Evolutionary conservation across 495 filamentous ascomycete species (phyloP).

Genomic region (Lineolata rhizophorae): DNA sequence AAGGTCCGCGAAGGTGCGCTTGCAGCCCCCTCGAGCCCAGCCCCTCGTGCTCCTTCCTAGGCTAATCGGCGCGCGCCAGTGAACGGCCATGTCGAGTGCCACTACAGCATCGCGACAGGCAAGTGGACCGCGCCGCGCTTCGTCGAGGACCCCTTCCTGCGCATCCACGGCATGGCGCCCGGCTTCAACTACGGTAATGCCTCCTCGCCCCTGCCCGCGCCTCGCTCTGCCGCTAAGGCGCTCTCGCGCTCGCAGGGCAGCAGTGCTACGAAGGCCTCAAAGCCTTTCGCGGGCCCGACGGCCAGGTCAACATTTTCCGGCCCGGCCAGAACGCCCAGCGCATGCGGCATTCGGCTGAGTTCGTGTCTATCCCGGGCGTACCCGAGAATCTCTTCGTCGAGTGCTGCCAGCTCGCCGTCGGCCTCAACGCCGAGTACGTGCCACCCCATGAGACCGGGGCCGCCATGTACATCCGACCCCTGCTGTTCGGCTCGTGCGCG

Average conservation of each 20-base stretch:
- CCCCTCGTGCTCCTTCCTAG: constrained; percentile 5
- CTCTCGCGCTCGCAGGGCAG: too few species aligned
- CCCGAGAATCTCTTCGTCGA: constrained; percentile 50
- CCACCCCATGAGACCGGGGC: constrained; percentile 67
- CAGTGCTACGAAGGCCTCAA: constrained; percentile 91
- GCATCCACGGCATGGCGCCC: constrained; percentile 75
- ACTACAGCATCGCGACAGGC: constrained; percentile 44
- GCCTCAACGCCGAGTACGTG: constrained; percentile 68
- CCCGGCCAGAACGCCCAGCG: constrained; percentile 60
- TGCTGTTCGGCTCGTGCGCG: constrained; percentile 64
- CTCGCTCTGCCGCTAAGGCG: constrained; percentile 1
- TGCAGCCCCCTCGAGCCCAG: background rate
- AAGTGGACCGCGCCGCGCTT: constrained; percentile 56
- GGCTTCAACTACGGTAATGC: constrained; percentile 56
- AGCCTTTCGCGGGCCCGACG: constrained; percentile 52
- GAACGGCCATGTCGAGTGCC: constrained; percentile 57
- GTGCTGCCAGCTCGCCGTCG: constrained; percentile 57
- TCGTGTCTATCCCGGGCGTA: constrained; percentile 57
- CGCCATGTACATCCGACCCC: constrained; percentile 70
- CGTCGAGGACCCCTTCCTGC: constrained; percentile 53
- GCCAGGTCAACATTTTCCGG: constrained; percentile 53
- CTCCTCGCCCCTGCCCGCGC: background rate
- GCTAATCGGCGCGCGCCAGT: constrained; percentile 23
- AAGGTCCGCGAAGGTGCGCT: constrained; percentile 60
- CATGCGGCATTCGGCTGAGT: constrained; percentile 53